Evolutionary conservation across 192 early-diverging fungal genomes (phyloP).

Genomic region (Coemansia sp.): DNA sequence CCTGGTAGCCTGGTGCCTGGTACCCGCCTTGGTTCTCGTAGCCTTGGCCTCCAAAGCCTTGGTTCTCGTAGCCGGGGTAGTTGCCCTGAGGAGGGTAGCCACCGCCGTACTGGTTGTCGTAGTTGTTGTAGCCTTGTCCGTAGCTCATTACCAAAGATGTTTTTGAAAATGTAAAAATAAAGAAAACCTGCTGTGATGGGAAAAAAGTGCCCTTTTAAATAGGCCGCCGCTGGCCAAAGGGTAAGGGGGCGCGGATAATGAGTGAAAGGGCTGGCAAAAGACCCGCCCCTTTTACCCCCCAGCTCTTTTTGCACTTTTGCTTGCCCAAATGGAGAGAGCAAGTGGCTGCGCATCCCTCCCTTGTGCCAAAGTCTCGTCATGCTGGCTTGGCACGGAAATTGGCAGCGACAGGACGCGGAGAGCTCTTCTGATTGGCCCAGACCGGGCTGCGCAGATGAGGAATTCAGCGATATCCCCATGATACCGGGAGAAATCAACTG

Average conservation of each 20-base stretch:
- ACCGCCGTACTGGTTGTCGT: conserved; percentile 15
- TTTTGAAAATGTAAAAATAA: conserved; percentile 6
- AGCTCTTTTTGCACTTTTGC: neutral
- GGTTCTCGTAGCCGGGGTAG: conserved; percentile 8
- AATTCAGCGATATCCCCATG: neutral
- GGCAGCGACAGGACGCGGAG: neutral
- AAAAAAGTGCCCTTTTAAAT: neutral
- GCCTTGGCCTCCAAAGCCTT: neutral
- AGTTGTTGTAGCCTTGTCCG: conserved; percentile 10
- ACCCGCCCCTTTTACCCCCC: neutral
- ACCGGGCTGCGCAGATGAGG: neutral
- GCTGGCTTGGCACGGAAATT: conserved; percentile 14
- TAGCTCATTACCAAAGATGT: conserved; percentile 3
- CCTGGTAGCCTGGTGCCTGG: conserved; percentile 1
- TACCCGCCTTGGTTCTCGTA: neutral
- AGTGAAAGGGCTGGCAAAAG: conserved; percentile 4
- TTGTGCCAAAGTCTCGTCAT: neutral
- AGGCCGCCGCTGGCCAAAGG: no score
- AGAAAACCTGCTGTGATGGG: conserved; percentile 1
- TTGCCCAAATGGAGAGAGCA: conserved; percentile 1
- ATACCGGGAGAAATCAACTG: conserved; percentile 2
- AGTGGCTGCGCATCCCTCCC: neutral
- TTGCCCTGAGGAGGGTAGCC: conserved; percentile 5
- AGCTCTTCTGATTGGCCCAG: neutral
- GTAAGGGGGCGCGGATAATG: neutral